Evolutionary conservation across 2,329 filamentous ascomycete species (phyloP).

Genomic region (Fusarium sp.): DNA sequence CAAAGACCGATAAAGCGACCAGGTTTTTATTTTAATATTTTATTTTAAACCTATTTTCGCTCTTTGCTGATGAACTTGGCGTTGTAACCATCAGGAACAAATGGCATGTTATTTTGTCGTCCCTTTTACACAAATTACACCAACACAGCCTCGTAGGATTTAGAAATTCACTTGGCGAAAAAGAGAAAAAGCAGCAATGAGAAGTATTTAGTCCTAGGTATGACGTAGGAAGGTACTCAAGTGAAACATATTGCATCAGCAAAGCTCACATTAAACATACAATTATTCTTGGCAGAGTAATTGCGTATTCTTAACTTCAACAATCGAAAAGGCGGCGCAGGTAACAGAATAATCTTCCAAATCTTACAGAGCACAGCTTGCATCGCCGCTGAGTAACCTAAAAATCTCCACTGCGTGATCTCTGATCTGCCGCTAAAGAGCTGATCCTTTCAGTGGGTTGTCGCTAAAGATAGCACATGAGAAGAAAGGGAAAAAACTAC

Average conservation of each 20-base stretch:
- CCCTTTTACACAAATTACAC: not conserved
- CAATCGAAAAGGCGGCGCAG: conserved; percentile 1
- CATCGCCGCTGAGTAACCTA: not conserved
- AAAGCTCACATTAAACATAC: not conserved
- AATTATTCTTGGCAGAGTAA: not conserved
- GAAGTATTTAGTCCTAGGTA: not conserved
- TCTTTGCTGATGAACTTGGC: not conserved
- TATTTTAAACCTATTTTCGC: not conserved
- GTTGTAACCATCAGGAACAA: not conserved
- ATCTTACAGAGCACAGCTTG: conserved; percentile 2
- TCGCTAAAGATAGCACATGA: conserved; percentile 9
- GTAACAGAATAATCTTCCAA: not conserved
- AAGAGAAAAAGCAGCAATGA: not conserved
- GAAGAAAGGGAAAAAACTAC: not conserved
- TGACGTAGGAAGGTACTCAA: conserved; percentile 3
- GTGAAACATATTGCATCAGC: conserved; percentile 8
- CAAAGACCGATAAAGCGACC: conserved; percentile 8
- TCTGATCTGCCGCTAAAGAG: conserved; percentile 20
- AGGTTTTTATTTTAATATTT: not conserved
- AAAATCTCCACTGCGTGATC: not conserved
- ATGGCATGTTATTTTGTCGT: not conserved
- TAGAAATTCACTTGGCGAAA: not conserved
- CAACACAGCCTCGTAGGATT: not conserved
- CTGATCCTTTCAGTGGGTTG: conserved; percentile 7
- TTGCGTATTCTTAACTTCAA: not conserved